phyloP scores from a whole-genome alignment of 176 grass and related monocot species.

The Rhynchospora pubera region DNA sequence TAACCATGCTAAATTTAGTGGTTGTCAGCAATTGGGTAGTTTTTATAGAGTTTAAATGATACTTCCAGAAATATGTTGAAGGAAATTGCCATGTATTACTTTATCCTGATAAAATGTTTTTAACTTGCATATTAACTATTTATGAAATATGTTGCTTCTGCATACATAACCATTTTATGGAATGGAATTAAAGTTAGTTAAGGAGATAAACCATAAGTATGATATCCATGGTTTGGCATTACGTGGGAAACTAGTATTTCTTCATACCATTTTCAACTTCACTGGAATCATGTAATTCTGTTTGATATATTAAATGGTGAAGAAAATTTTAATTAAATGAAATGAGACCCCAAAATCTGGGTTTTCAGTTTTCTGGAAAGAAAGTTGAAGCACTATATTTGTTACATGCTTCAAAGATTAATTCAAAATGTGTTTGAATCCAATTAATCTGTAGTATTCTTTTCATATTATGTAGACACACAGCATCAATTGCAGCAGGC shows the following conservation, averaged over 20 bases:
- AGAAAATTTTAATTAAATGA: neutral
- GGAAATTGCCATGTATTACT: too few species aligned
- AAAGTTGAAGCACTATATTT: neutral
- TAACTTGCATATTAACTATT: too few species aligned
- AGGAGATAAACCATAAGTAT: too few species aligned
- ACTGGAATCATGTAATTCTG: neutral
- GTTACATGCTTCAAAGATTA: neutral
- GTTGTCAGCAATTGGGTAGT: neutral
- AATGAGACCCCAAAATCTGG: neutral
- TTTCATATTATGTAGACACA: slow-evolving; percentile 56
- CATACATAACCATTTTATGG: neutral
- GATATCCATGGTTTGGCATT: neutral
- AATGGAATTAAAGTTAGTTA: too few species aligned
- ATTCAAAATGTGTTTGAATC: neutral
- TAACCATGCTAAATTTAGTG: neutral
- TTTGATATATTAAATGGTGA: neutral
- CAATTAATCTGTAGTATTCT: slow-evolving; percentile 11
- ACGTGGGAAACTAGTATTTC: neutral
- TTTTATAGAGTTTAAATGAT: too few species aligned
- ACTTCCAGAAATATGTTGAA: too few species aligned
- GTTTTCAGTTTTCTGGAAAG: neutral
- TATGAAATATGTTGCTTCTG: too few species aligned
- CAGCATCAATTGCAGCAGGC: slow-evolving; percentile 87
- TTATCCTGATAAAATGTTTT: too few species aligned
- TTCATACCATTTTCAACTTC: neutral